A percentile compares a stretch with the other conserved stretches of the same genome.
phyloP scores from a whole-genome alignment of 177 flowering plant species.

The Vitis hybrid region DNA sequence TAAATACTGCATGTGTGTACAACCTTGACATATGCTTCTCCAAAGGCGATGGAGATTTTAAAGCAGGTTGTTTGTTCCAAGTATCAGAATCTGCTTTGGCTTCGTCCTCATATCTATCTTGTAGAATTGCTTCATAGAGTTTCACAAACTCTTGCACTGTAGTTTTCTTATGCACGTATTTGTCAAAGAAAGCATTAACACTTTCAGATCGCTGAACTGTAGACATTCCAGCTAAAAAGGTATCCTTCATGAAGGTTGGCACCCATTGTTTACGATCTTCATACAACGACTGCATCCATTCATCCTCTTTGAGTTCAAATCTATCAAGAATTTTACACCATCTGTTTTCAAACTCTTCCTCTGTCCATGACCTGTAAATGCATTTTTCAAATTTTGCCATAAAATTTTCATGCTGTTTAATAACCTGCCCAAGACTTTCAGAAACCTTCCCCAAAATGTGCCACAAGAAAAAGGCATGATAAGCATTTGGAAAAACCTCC shows the following conservation, averaged over 20 bases:
- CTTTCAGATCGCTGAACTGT: slow-evolving; percentile 51
- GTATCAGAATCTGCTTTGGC: slow-evolving; percentile 59
- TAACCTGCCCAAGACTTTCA: slow-evolving; percentile 43
- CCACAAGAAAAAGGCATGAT: slow-evolving; percentile 49
- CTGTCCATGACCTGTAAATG: slow-evolving; percentile 45
- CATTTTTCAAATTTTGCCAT: slow-evolving; percentile 46
- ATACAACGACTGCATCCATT: slow-evolving; percentile 39
- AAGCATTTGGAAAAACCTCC: slow-evolving; percentile 45
- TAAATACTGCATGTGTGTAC: slow-evolving; percentile 57
- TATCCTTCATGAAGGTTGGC: slow-evolving; percentile 44
- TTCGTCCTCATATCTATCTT: slow-evolving; percentile 60
- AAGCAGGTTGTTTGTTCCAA: slow-evolving; percentile 42
- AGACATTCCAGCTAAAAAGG: slow-evolving; percentile 56
- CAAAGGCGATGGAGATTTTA: slow-evolving; percentile 58
- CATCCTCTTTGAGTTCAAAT: slow-evolving; percentile 49
- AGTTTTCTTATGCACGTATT: slow-evolving; percentile 53
- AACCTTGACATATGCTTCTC: slow-evolving; percentile 51
- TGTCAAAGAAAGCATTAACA: slow-evolving; percentile 56
- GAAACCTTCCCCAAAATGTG: slow-evolving; percentile 43
- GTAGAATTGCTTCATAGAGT: slow-evolving; percentile 45
- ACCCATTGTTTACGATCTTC: slow-evolving; percentile 56
- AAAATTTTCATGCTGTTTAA: slow-evolving; percentile 42
- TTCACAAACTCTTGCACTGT: slow-evolving; percentile 50
- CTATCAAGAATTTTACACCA: slow-evolving; percentile 48
- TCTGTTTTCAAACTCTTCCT: slow-evolving; percentile 50